Evolutionary conservation across 75 land plant species (phyloP), one percentile per base, ranked within the genome.

Genomic region (Cunninghamia lanceolata): DNA sequence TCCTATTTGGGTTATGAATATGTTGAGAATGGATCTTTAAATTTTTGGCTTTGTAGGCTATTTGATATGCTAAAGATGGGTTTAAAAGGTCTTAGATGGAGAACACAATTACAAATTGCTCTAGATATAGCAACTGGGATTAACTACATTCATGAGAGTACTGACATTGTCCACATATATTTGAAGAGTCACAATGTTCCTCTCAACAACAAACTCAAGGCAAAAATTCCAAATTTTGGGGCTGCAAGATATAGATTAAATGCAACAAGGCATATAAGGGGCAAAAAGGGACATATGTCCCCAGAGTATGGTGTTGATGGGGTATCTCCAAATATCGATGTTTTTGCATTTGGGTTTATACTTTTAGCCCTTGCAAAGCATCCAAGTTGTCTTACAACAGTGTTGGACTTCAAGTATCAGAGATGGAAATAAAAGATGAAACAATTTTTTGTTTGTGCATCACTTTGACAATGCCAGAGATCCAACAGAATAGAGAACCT

Each of bases 91-190:
- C 59, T 91, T 85, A 84, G 84, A 35, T 91, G 91, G 91, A 84
- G 66, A 16, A 38, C 43, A 25, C 34, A 91, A 34, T 50, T 91
- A 19, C 93, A 88, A 50, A 86, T 91, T 21, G 91, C 93, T 7
- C 40, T 91, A 40, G 93, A 91, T 84, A 89, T 91, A 30, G 93
- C 93, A 78, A 87, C 89, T 0, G 93, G 92, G 43, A 38, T 91
- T 35, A 87, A 86, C 38, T 88, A 91, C 85, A 91, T 91, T 68
- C 93, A 91, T 85, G 83, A 91, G 40, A 76, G 89, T 86, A 91
- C 89, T 9, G 88, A 90, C 78, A 88, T 83, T 73, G 91, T 89
- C 42, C 93, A 91, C 73, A 89, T 85, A 47, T 88, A 91, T 45
- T 66, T 91, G 86, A 91, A 91, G 86, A 88, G 89, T 89, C 85